Evolutionary conservation across 2,329 filamentous ascomycete species (phyloP), one percentile per base, ranked within the genome.

Genomic region (Scedosporium dehoogii): DNA sequence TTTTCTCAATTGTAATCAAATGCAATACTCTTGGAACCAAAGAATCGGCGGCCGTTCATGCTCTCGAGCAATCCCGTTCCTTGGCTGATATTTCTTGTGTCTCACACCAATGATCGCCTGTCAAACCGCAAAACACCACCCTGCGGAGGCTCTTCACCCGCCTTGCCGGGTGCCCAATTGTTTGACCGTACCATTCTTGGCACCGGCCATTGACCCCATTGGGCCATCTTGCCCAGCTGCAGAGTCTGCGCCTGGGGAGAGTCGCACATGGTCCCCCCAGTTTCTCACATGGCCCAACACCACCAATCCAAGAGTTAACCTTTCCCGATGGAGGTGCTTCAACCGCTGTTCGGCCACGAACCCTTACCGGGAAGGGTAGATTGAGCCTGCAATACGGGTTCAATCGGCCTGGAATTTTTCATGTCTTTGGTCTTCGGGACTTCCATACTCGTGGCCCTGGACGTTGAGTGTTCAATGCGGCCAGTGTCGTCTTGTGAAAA

Each of bases 111-210:
- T 55, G 51, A 55, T 55, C 51, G 18, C n/a, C 21, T 23, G 23
- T 25, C 55, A 16, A n/a, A 53, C 42, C 41, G 27, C 58, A 21
- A 60, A 53, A 21, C 23, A 23, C 51, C 29, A 38, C 12, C 41
- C 3, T n/a, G 7, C 44, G 59, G 48, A 61, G 29, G 27, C 27
- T 61, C 46, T 61, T 53, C 46, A 38, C 59, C 59, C 59, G 59
- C 48, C n/a, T 38, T 55, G 42, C 59, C 59, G 48, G 59, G 59
- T 61, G 59, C 29, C 59, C 21, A 58, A 33, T 6, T 38, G n/a
- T 23, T 56, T 16, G 21, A 38, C 33, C 33, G 3, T 41, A 16
- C 55, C 55, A n/a, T 16, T 38, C 55, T 58, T 55, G 51, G 51
- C 51, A 55, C 51, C 18, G 12, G 51, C 51, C 23, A 55, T 14